Percentiles rank a stretch among this genome's conserved stretches.
phyloP scores from a whole-genome alignment of 2,329 filamentous ascomycete species.

The Thermoascus crustaceus region DNA sequence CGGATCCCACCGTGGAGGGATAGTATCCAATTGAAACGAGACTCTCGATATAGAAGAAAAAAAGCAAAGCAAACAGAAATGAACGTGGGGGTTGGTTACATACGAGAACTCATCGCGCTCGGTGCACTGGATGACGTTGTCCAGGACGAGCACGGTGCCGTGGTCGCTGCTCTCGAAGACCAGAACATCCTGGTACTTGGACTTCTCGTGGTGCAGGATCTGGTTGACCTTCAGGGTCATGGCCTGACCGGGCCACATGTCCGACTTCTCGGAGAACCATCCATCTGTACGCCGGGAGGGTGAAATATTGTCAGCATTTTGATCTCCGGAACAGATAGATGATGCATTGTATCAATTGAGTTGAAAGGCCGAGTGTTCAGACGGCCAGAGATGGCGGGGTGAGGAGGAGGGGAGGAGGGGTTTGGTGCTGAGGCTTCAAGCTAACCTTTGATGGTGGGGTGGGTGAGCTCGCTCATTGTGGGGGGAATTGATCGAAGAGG shows the following conservation, averaged over 20 bases:
- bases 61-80: no score
- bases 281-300: constrained; percentile 60
- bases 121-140: constrained; percentile 98
- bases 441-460: constrained; percentile 69
- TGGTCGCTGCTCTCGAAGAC: constrained; percentile 98
- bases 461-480: constrained; percentile 62
- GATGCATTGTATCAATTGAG: no score
- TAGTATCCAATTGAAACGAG: no score
- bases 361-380: no score
- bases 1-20: no score
- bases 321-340: no score
- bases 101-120: constrained; percentile 96
- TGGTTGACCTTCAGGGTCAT: constrained; percentile 98
- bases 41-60: no score
- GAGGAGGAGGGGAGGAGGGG: no score
- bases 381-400: no score
- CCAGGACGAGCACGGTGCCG: constrained; percentile 89
- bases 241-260: constrained; percentile 99
- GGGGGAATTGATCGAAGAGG: constrained; percentile 3
- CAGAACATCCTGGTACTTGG: constrained; percentile 96
- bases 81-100: constrained; percentile 15
- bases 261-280: constrained; percentile 98
- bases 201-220: constrained; percentile 98
- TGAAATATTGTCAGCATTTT: background rate
- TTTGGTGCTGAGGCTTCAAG: constrained; percentile 7